Evolutionary conservation across 495 filamentous ascomycete species (phyloP).

Genomic region (Aspergillus taichungensis): DNA sequence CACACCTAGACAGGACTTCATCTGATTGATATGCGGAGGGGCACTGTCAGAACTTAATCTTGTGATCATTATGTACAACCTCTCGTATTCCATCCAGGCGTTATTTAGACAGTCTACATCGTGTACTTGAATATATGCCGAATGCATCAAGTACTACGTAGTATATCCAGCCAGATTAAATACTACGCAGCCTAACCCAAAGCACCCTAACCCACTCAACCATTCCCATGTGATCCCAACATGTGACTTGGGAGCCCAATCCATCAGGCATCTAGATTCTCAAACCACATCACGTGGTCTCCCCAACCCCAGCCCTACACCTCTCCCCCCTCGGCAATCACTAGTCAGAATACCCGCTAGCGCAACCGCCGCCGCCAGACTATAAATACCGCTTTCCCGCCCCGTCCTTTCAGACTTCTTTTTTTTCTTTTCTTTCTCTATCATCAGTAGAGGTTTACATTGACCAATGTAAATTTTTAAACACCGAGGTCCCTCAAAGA

Average conservation of each 20-base stretch:
- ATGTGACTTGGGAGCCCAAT: conserved; percentile 2
- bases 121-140: no score
- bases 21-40: no score
- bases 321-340: neutral
- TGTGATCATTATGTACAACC: no score
- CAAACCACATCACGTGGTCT: conserved; percentile 1
- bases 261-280: neutral
- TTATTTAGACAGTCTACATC: no score
- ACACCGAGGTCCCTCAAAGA: conserved; percentile 33
- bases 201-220: conserved; percentile 2
- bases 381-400: conserved; percentile 18
- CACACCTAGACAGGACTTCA: no score
- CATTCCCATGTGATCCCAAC: conserved; percentile 12
- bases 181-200: conserved; percentile 1
- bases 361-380: conserved; percentile 1
- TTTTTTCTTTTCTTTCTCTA: conserved; percentile 32
- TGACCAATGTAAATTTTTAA: conserved; percentile 31
- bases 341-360: conserved; percentile 23
- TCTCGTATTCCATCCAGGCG: no score
- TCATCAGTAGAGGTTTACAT: conserved; percentile 49
- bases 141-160: no score
- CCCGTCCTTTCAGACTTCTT: conserved; percentile 5
- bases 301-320: conserved; percentile 6
- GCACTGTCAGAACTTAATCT: no score
- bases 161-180: neutral